Evolutionary conservation across 164 flowering plant genomes (phyloP).

Genomic region (Stephania cephalantha): DNA sequence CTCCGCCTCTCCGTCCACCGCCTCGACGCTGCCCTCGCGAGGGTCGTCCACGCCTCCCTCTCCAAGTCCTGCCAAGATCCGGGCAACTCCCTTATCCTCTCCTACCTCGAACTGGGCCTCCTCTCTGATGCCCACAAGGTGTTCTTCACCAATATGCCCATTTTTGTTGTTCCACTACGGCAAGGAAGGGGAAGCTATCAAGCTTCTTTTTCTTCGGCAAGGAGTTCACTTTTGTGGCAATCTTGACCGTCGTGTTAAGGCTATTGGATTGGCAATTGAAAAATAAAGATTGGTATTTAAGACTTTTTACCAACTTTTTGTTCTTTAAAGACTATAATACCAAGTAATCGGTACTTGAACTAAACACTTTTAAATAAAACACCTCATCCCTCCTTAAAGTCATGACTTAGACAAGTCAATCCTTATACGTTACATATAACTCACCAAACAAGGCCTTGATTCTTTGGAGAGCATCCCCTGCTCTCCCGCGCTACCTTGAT

Average conservation of each 20-base stretch:
- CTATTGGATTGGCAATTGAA: conserved; percentile 30
- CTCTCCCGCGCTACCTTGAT: no score
- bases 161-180: conserved; percentile 47
- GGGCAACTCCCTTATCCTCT: conserved; percentile 37
- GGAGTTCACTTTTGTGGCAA: conserved; percentile 60
- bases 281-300: no score
- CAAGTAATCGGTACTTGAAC: no score
- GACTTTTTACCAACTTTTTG: no score
- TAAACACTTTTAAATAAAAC: no score
- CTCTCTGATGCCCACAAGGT: conserved; percentile 35
- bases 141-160: conserved; percentile 29
- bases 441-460: no score
- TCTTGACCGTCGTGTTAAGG: conserved; percentile 62
- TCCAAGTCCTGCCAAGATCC: conserved; percentile 32
- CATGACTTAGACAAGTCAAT: no score
- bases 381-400: no score
- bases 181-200: conserved; percentile 40
- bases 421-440: no score
- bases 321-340: no score
- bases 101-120: conserved; percentile 49
- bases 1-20: conserved; percentile 42
- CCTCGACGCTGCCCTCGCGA: conserved; percentile 35
- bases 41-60: conserved; percentile 46
- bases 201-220: conserved; percentile 50
- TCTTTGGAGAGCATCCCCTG: no score